A percentile compares a stretch with the other conserved stretches of the same genome.
These are phyloP conservation scores for Pichia cabralensis DNA, from an alignment of 805 yeast species.

Conservation along the genomic window DNA sequence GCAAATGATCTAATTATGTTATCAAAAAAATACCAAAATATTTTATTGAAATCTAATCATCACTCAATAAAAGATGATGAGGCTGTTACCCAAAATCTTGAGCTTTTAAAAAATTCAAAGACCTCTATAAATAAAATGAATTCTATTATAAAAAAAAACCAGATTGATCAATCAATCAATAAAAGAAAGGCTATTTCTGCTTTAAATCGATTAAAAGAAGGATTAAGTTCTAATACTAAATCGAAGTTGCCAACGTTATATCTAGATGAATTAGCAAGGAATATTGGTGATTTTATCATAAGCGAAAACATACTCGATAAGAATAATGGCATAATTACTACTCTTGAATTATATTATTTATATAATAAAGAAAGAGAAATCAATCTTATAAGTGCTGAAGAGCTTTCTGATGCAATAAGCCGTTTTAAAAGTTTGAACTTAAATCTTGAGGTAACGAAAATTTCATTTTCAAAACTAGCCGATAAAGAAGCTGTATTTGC, in stretches of 20 bases:
- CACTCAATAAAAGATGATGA: constrained; percentile 5
- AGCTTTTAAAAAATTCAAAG: constrained; percentile 22
- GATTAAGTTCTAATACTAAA: constrained; percentile 3
- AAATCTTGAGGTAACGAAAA: neutral
- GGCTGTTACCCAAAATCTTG: constrained; percentile 18
- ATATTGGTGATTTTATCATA: constrained; percentile 61
- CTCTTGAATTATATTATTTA: constrained; percentile 52
- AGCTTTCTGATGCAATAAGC: constrained; percentile 52
- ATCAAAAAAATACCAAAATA: constrained; percentile 33
- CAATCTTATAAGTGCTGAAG: constrained; percentile 60
- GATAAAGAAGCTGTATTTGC: constrained; percentile 17
- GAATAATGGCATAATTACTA: constrained; percentile 49
- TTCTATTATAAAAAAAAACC: constrained; percentile 21
- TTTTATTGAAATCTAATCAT: constrained; percentile 13
- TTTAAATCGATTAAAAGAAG: constrained; percentile 13
- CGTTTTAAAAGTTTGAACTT: constrained; percentile 34
- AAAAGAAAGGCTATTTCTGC: constrained; percentile 15
- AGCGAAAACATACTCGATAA: constrained; percentile 33
- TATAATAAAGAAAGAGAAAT: constrained; percentile 59
- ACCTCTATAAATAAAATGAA: constrained; percentile 20
- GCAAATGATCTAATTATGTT: constrained; percentile 63
- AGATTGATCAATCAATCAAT: constrained; percentile 16
- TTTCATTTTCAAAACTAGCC: neutral
- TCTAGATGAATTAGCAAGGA: constrained; percentile 64
- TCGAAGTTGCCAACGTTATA: constrained; percentile 18